Percentiles rank a stretch among this genome's conserved stretches.
These are phyloP conservation scores for Rutstroemia sp. DNA, from an alignment of 2,329 filamentous ascomycete genomes.

Conservation along the genomic window DNA sequence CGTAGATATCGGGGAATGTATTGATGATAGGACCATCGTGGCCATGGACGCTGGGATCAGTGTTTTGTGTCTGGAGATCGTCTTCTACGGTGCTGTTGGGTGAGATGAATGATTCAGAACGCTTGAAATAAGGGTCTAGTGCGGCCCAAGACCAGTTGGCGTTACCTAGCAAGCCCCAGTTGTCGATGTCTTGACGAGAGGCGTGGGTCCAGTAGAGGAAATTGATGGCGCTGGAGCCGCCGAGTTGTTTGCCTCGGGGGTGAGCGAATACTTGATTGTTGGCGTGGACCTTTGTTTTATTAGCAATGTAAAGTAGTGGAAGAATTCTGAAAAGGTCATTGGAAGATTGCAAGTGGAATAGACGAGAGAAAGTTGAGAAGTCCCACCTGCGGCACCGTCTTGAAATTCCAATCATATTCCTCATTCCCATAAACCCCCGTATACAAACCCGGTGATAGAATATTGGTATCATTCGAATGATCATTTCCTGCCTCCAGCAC, in stretches of 20 bases:
- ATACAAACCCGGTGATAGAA: neutral
- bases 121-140: constrained; percentile 34
- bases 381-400: constrained; percentile 5
- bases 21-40: neutral
- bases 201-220: constrained; percentile 23
- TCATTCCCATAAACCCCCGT: constrained; percentile 14
- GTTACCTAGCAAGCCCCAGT: constrained; percentile 30
- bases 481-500: constrained; percentile 15
- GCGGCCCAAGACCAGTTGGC: constrained; percentile 21
- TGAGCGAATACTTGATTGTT: constrained; percentile 3
- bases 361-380: neutral
- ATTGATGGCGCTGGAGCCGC: constrained; percentile 32
- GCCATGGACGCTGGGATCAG: constrained; percentile 44
- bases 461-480: neutral
- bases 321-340: too few relatives aligned
- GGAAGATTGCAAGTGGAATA: neutral
- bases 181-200: constrained; percentile 29
- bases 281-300: neutral
- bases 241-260: constrained; percentile 31
- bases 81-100: neutral
- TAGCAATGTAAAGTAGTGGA: neutral
- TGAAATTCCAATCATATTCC: constrained; percentile 14
- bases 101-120: constrained; percentile 14
- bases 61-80: neutral
- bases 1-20: neutral